These are phyloP conservation scores for Phanerodontia chrysosporium DNA, from an alignment of 768 basidiomycete genomes.

Conservation along the genomic window DNA sequence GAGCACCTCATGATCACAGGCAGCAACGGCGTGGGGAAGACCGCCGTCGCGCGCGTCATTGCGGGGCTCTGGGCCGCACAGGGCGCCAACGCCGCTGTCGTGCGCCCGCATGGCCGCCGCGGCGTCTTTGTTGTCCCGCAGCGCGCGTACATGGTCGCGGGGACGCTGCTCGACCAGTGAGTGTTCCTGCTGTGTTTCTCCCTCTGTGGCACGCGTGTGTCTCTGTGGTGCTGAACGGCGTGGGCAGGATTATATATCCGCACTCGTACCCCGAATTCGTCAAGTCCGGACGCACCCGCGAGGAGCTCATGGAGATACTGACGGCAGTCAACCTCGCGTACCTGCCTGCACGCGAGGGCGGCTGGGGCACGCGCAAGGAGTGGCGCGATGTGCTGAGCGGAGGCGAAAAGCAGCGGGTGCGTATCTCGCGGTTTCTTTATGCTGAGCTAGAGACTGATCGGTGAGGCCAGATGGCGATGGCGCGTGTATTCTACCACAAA, in stretches of 20 bases:
- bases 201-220: background rate
- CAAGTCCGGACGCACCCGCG: conserved; percentile 53
- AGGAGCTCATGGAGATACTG: conserved; percentile 72
- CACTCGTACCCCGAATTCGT: conserved; percentile 75
- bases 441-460: background rate
- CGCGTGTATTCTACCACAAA: conserved; percentile 85
- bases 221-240: background rate
- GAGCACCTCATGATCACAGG: conserved; percentile 95
- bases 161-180: conserved; percentile 81
- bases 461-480: conserved; percentile 71
- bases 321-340: conserved; percentile 82
- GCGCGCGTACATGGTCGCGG: conserved; percentile 86
- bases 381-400: conserved; percentile 96
- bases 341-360: conserved; percentile 82
- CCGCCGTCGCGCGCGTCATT: conserved; percentile 81
- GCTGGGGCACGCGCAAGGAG: conserved; percentile 86
- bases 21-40: conserved; percentile 90
- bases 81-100: conserved; percentile 28
- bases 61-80: conserved; percentile 84
- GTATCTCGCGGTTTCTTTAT: background rate
- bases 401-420: conserved; percentile 84
- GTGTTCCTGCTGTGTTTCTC: conserved; percentile 21
- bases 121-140: conserved; percentile 89
- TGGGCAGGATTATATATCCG: conserved; percentile 79
- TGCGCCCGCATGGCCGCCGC: conserved; percentile 35